A percentile compares a stretch with the other conserved stretches of the same genome.
phyloP scores from a whole-genome alignment of 2,329 filamentous ascomycete genomes.

The Nothophaeocryptopus gaeumannii region DNA sequence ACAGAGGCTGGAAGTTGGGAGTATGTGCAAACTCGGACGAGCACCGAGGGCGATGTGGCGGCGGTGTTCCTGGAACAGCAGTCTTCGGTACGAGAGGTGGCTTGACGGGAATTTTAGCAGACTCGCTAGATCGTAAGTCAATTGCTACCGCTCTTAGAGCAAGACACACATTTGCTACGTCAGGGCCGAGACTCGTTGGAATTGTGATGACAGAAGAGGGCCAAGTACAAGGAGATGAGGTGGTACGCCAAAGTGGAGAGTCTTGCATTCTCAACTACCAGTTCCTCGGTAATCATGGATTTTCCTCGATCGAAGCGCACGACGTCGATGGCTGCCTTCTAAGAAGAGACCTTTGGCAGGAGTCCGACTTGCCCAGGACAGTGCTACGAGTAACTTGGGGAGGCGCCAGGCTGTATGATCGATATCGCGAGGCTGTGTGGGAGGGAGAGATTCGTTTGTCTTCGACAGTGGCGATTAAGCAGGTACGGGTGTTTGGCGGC shows the following conservation, averaged over 20 bases:
- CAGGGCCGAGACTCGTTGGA: constrained; percentile 1
- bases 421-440: constrained; percentile 13
- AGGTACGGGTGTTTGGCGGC: constrained; percentile 1
- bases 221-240: constrained; percentile 5
- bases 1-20: constrained; percentile 36
- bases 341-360: constrained; percentile 1
- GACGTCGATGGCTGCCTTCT: constrained; percentile 5
- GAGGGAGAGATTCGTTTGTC: not conserved
- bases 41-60: constrained; percentile 38
- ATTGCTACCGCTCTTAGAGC: constrained; percentile 5
- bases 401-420: constrained; percentile 7
- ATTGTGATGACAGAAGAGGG: constrained; percentile 6
- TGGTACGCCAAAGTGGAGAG: not conserved
- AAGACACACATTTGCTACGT: constrained; percentile 7
- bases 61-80: constrained; percentile 37
- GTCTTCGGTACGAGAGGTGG: constrained; percentile 27
- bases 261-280: not conserved
- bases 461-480: not conserved
- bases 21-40: constrained; percentile 39
- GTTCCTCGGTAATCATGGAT: constrained; percentile 2
- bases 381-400: constrained; percentile 7
- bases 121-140: not conserved
- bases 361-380: not conserved
- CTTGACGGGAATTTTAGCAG: constrained; percentile 10
- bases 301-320: constrained; percentile 10